phyloP scores from a whole-genome alignment of 2,329 filamentous ascomycete genomes.

The Ophiostoma sp. region DNA sequence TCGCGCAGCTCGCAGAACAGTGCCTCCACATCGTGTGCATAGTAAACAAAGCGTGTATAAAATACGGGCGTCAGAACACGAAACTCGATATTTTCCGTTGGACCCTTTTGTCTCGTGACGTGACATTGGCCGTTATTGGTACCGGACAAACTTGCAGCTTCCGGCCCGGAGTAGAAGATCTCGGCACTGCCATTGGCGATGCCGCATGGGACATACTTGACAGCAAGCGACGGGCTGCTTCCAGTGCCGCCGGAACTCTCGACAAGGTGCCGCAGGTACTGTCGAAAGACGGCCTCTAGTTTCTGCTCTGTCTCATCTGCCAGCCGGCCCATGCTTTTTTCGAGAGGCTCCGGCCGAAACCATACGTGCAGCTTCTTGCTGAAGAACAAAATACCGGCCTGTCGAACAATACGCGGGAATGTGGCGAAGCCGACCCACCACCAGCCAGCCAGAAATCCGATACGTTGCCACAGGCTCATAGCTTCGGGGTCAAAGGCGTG shows the following conservation, averaged over 20 bases:
- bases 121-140: background rate
- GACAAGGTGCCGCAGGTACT: constrained; percentile 47
- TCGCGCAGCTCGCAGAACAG: constrained; percentile 56
- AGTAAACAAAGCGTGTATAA: constrained; percentile 60
- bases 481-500: constrained; percentile 41
- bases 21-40: constrained; percentile 56
- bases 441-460: constrained; percentile 50
- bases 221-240: constrained; percentile 33
- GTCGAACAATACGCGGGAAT: constrained; percentile 58
- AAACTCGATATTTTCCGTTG: constrained; percentile 43
- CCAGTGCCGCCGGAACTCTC: constrained; percentile 31
- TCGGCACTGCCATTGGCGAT: constrained; percentile 37
- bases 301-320: constrained; percentile 46
- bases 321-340: constrained; percentile 48
- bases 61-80: constrained; percentile 59
- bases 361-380: constrained; percentile 55
- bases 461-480: constrained; percentile 41
- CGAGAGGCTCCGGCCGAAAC: constrained; percentile 58
- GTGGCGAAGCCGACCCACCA: constrained; percentile 64
- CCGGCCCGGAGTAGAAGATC: constrained; percentile 35
- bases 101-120: constrained; percentile 17
- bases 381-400: constrained; percentile 56
- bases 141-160: background rate
- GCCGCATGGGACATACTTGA: constrained; percentile 53
- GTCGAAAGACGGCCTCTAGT: constrained; percentile 45